A percentile compares a stretch with the other conserved stretches of the same genome.
Conservation (phyloP, 345 rosid species). For the Hibiscus mutabilis region DNA sequence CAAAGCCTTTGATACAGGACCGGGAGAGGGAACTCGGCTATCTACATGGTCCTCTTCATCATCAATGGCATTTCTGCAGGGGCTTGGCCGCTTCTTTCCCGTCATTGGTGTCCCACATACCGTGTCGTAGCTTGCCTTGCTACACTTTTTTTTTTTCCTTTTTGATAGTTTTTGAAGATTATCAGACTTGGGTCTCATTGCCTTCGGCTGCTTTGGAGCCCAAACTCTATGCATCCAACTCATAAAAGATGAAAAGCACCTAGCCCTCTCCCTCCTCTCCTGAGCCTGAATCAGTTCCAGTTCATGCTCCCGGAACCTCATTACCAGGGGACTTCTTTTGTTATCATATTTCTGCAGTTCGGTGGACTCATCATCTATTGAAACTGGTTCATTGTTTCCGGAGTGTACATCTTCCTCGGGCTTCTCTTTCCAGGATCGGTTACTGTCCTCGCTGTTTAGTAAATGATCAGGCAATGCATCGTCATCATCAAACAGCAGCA, state of each 20-base stretch:
- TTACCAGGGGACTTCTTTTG: slow-evolving; percentile 17
- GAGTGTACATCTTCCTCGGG: slow-evolving; percentile 27
- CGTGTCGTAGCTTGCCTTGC: slow-evolving; percentile 40
- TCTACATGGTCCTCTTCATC: slow-evolving; percentile 25
- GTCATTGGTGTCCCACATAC: slow-evolving; percentile 80
- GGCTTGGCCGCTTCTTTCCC: slow-evolving; percentile 31
- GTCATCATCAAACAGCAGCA: slow-evolving; percentile 52
- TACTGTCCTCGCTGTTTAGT: slow-evolving; percentile 68
- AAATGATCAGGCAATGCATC: slow-evolving; percentile 45
- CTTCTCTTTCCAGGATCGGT: slow-evolving; percentile 44
- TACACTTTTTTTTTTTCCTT: slow-evolving; percentile 34
- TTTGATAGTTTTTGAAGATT: slow-evolving; percentile 34
- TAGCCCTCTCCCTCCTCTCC: slow-evolving; percentile 70
- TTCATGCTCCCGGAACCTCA: slow-evolving; percentile 28
- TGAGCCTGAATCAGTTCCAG: slow-evolving; percentile 52
- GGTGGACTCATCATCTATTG: slow-evolving; percentile 26
- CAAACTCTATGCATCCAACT: slow-evolving; percentile 83
- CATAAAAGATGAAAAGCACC: slow-evolving; percentile 66
- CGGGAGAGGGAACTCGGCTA: slow-evolving; percentile 16
- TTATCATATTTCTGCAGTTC: slow-evolving; percentile 19
- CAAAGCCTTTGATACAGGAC: slow-evolving; percentile 60
- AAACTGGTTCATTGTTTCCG: slow-evolving; percentile 17
- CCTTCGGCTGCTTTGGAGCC: slow-evolving; percentile 63
- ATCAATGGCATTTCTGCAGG: slow-evolving; percentile 15
- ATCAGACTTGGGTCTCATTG: slow-evolving; percentile 27